Base-by-base conservation (phyloP, 768 basidiomycete species). In the Lactifluus hygrophoroides region DNA sequence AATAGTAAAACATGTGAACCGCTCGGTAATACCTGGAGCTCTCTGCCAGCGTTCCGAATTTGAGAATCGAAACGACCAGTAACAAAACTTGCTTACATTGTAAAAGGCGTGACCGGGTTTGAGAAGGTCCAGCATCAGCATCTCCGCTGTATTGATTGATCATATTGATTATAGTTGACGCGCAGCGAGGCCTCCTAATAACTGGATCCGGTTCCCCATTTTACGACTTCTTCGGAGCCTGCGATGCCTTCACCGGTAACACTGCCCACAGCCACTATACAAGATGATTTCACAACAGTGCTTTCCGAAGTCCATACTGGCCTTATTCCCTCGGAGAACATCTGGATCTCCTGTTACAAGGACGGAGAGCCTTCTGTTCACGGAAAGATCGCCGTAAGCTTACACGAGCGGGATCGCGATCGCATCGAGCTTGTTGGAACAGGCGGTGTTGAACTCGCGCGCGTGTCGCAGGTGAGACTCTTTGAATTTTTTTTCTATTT, bases 291-390 rank as follows among this genome's bases (percentile, higher is more conserved):
- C 27, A 52, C 42, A 16, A 55, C 53, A 16, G 64, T 63, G 13
- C 46, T 64, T 42, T 64, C 57, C n/a, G 61, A 64, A 16, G 40
- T 64, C 21, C 53, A 63, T 25, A 50, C 57, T 47, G 64, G 57
- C 23, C 40, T 53, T 11, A 35, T 64, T 21, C 61, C 62, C 19
- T 52, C 64, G 2, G 64, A 64, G 46, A 40, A 48, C 38, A 44
- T 64, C 32, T 64, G 64, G 64, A 53, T 64, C 28, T 64, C 64
- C 17, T 63, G 52, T 46, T 63, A 59, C 57, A 64, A 63, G 47
- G 53, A 56, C 14, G 57, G 55, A 7, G 57, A 64, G 37, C 51
- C 51, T 1, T 63, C 64, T 19, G 19, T 64, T n/a, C 64, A 64
- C 25, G 57, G 61, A 42, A 64, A 63, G 40, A 30, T 64, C 16